These are phyloP conservation scores for Torulaspora pretoriensis DNA, from an alignment of 1,139 yeast species.

Conservation along the genomic window DNA sequence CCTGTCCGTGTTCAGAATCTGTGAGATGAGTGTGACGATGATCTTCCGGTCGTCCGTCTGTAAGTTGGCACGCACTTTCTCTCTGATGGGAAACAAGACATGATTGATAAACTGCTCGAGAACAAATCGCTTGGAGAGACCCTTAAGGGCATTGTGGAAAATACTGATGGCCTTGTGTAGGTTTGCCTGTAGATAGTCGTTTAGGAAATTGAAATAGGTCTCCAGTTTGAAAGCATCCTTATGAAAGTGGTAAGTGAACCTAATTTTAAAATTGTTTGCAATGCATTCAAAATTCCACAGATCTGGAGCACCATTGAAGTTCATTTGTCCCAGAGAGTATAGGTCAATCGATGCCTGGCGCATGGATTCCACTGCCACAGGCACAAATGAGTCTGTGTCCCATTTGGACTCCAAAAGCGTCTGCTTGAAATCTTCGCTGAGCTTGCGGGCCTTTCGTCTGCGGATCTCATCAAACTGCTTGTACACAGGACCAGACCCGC, in stretches of 20 bases:
- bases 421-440: conserved; percentile 14
- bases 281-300: conserved; percentile 58
- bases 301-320: conserved; percentile 40
- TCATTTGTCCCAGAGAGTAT: conserved; percentile 41
- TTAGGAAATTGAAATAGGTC: conserved; percentile 55
- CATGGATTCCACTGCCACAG: conserved; percentile 17
- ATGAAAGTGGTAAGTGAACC: conserved; percentile 76
- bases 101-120: conserved; percentile 38
- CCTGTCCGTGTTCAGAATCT: conserved; percentile 34
- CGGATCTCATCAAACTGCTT: conserved; percentile 8
- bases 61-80: conserved; percentile 33
- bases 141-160: conserved; percentile 26
- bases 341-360: conserved; percentile 30
- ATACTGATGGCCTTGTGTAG: conserved; percentile 33
- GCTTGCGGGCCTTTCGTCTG: conserved; percentile 5
- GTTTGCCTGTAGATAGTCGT: conserved; percentile 36
- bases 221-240: conserved; percentile 38
- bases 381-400: conserved; percentile 26
- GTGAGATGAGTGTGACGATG: conserved; percentile 30
- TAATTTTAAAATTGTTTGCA: conserved; percentile 51
- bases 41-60: conserved; percentile 24
- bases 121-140: conserved; percentile 25
- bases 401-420: conserved; percentile 26
- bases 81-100: conserved; percentile 35
- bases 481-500: conserved; percentile 4